phyloP scores from a whole-genome alignment of 495 filamentous ascomycete genomes.

The Aspergillus homomorphus region DNA sequence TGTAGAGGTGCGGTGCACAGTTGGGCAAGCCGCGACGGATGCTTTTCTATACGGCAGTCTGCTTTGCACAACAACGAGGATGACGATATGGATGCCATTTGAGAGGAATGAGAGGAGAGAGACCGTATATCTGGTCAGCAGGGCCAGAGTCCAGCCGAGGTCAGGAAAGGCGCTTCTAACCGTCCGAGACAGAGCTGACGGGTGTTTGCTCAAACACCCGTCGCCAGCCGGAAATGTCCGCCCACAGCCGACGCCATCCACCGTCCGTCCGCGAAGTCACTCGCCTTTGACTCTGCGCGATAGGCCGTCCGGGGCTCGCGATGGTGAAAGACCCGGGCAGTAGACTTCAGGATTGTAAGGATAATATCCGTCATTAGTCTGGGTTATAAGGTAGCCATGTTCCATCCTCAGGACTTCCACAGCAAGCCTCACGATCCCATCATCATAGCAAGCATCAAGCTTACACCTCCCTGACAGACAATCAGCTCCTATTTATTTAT shows the following conservation, averaged over 20 bases:
- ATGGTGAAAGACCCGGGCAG: too few species aligned
- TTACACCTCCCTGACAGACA: too few species aligned
- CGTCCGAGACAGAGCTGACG: neutral
- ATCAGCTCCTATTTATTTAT: neutral
- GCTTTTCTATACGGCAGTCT: too few species aligned
- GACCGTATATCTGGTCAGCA: neutral
- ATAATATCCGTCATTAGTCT: neutral
- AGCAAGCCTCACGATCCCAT: neutral
- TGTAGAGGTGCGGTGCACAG: too few species aligned
- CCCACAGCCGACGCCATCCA: conserved; percentile 15
- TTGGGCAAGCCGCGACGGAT: neutral
- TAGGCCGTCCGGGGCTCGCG: too few species aligned
- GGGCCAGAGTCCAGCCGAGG: neutral
- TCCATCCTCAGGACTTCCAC: neutral
- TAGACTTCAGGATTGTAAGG: neutral
- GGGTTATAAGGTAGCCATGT: neutral
- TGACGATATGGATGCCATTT: too few species aligned
- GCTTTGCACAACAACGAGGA: neutral
- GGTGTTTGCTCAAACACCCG: conserved; percentile 19
- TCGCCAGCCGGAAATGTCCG: conserved; percentile 16
- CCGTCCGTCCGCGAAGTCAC: neutral
- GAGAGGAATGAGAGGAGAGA: neutral
- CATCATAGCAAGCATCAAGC: too few species aligned
- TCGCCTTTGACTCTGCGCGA: too few species aligned
- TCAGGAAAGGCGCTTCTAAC: neutral